Percentiles rank a stretch among this genome's conserved stretches.
Conservation (phyloP, 352 stramenopile species). For the Globisporangium cylindrosporum region DNA sequence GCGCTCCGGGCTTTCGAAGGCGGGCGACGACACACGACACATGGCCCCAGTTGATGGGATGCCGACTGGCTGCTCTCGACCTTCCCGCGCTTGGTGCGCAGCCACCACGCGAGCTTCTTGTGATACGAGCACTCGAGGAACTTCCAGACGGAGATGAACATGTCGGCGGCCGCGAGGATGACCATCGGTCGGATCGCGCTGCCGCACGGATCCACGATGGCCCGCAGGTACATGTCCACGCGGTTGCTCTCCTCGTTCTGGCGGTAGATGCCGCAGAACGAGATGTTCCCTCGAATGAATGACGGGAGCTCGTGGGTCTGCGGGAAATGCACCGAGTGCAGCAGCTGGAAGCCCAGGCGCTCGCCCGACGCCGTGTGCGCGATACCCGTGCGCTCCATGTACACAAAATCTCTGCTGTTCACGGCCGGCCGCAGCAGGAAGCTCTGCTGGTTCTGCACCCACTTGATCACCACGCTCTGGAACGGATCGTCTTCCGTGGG, state of each 20-base stretch:
- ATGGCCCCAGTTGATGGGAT: not conserved
- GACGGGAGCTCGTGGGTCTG: conserved; percentile 28
- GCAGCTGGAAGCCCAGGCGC: conserved; percentile 32
- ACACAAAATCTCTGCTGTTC: conserved; percentile 44
- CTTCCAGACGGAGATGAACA: conserved; percentile 1
- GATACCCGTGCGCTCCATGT: conserved; percentile 36
- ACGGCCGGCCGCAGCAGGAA: conserved; percentile 13
- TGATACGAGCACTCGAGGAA: conserved; percentile 1
- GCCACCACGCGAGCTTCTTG: conserved; percentile 5
- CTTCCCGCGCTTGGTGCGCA: not conserved
- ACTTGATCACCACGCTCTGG: conserved; percentile 36
- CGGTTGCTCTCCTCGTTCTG: not conserved
- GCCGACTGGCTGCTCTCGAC: not conserved
- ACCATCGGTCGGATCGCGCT: conserved; percentile 1
- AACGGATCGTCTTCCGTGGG: conserved; percentile 13
- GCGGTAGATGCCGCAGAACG: conserved; percentile 2
- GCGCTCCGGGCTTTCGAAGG: not conserved
- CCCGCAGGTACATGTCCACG: not conserved
- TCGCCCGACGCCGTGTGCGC: conserved; percentile 26
- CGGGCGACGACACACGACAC: not conserved
- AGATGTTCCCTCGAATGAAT: conserved; percentile 21
- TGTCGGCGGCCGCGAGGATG: not conserved
- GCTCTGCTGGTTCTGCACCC: conserved; percentile 18
- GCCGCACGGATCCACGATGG: not conserved
- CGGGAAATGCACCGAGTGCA: conserved; percentile 41